Conservation (phyloP, 2,329 filamentous ascomycete species). For the Diaporthe humulicola region DNA sequence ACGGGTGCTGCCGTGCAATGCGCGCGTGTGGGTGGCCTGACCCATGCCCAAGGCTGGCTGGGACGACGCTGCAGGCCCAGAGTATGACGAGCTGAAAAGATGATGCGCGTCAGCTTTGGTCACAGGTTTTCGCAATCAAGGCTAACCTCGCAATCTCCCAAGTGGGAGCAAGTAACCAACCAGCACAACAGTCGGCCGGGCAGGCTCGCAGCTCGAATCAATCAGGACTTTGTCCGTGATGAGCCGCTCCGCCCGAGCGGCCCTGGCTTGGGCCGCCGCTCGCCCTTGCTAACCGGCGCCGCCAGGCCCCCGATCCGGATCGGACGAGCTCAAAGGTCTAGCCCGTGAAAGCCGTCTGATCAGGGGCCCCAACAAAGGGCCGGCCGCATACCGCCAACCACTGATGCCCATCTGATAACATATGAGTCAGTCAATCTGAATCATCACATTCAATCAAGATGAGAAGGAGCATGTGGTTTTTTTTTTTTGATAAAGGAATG, state of each 20-base stretch:
- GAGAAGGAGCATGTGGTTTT: background rate
- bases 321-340: background rate
- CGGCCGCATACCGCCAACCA: background rate
- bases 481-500: slow-evolving; percentile 24
- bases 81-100: slow-evolving; percentile 25
- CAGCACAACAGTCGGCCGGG: background rate
- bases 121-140: slow-evolving; percentile 6
- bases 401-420: background rate
- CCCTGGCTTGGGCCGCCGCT: background rate
- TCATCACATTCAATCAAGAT: background rate
- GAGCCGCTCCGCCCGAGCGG: slow-evolving; percentile 9
- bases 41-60: background rate
- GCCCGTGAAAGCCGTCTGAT: background rate
- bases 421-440: background rate
- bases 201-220: background rate
- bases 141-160: background rate
- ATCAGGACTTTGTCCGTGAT: background rate
- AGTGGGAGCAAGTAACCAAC: background rate
- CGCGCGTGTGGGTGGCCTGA: background rate
- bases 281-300: slow-evolving; percentile 3
- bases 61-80: background rate
- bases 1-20: slow-evolving; percentile 22
- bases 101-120: background rate
- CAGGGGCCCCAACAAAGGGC: background rate
- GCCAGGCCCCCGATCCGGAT: slow-evolving; percentile 11